phyloP scores from a whole-genome alignment of 371 early-diverging fungal genomes.

The Cokeromyces recurvatus region DNA sequence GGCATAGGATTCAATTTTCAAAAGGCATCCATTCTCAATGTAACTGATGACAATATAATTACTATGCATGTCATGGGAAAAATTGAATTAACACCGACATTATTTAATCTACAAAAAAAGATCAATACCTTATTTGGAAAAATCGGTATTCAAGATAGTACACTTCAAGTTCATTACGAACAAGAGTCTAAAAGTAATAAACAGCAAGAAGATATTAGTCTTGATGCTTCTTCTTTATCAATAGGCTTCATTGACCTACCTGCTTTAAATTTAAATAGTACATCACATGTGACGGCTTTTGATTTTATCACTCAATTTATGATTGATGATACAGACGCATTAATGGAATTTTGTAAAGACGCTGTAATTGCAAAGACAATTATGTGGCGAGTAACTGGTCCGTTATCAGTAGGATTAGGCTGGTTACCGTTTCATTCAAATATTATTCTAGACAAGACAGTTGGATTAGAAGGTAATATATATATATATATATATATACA shows the following conservation, averaged over 20 bases:
- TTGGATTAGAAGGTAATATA: slow-evolving; percentile 37
- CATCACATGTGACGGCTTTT: slow-evolving; percentile 23
- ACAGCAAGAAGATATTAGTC: neutral
- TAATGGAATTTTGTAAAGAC: slow-evolving; percentile 36
- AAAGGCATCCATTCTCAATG: slow-evolving; percentile 34
- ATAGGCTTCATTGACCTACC: slow-evolving; percentile 40
- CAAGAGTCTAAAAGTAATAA: neutral
- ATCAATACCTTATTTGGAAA: slow-evolving; percentile 25
- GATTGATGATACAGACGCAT: slow-evolving; percentile 27
- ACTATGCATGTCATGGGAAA: slow-evolving; percentile 38
- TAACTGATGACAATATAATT: slow-evolving; percentile 23
- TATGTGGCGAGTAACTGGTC: slow-evolving; percentile 33
- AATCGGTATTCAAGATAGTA: slow-evolving; percentile 14
- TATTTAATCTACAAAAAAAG: slow-evolving; percentile 18
- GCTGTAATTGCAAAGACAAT: slow-evolving; percentile 32
- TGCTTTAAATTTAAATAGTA: slow-evolving; percentile 14
- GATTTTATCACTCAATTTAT: slow-evolving; percentile 36
- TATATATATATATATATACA: neutral
- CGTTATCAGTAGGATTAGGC: slow-evolving; percentile 21
- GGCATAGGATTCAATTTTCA: slow-evolving; percentile 27
- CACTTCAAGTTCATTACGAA: slow-evolving; percentile 17
- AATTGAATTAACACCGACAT: slow-evolving; percentile 18
- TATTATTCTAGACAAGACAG: slow-evolving; percentile 25
- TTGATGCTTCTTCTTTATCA: neutral
- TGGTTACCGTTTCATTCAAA: slow-evolving; percentile 25